Evolutionary conservation across 139 green algal genomes (phyloP).

Genomic region (Coccomyxa sp.): DNA sequence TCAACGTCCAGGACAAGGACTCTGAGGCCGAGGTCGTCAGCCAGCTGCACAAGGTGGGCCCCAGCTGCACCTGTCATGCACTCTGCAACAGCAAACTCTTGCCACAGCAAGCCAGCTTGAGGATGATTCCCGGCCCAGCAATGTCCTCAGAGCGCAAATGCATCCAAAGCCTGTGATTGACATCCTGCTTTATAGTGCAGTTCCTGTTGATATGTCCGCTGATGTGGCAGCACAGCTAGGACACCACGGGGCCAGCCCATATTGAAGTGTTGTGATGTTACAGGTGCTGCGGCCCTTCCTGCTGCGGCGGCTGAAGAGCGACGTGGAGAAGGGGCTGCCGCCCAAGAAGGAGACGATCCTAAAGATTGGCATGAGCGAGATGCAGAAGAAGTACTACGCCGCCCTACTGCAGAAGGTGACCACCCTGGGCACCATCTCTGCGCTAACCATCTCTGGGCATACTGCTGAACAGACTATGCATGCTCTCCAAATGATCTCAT

Average conservation of each 20-base stretch:
- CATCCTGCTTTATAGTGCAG: neutral
- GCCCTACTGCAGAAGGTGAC: slow-evolving; percentile 95
- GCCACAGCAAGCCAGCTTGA: too few relatives aligned
- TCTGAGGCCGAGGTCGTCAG: slow-evolving; percentile 88
- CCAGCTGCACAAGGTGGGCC: slow-evolving; percentile 91
- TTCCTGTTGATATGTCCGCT: too few relatives aligned
- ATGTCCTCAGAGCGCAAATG: too few relatives aligned
- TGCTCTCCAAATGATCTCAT: too few relatives aligned
- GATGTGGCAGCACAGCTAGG: neutral
- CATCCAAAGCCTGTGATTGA: neutral
- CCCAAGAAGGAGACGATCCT: slow-evolving; percentile 99
- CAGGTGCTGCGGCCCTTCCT: slow-evolving; percentile 95
- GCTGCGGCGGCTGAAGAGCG: slow-evolving; percentile 93
- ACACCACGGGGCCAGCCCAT: too few relatives aligned
- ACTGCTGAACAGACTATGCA: too few relatives aligned
- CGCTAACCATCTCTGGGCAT: too few relatives aligned
- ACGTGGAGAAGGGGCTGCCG: slow-evolving; percentile 95
- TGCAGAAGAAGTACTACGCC: slow-evolving; percentile 83
- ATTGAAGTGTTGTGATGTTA: neutral
- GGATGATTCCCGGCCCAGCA: too few relatives aligned
- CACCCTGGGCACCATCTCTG: too few relatives aligned
- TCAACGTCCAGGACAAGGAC: slow-evolving; percentile 67
- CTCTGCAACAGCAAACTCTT: too few relatives aligned
- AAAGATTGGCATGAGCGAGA: slow-evolving; percentile 96
- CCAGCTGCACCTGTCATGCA: neutral